phyloP scores from a whole-genome alignment of 176 grass and related monocot genomes.

The Triticum turgidum region DNA sequence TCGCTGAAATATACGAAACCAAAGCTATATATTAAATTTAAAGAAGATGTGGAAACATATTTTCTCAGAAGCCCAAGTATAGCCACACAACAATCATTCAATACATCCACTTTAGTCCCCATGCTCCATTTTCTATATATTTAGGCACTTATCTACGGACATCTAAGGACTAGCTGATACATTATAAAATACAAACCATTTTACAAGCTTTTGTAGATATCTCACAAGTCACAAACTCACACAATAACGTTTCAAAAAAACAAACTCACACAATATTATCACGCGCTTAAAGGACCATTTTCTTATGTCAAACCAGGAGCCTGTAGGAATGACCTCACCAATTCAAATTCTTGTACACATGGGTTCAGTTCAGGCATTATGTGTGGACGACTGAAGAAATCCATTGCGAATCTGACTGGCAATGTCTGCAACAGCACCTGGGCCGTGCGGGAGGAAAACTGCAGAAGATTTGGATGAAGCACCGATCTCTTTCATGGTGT shows the following conservation, averaged over 20 bases:
- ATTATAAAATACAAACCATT: conserved; percentile 3
- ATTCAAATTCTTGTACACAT: conserved; percentile 1
- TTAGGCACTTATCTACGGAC: background rate
- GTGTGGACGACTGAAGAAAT: conserved; percentile 36
- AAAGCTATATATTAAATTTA: background rate
- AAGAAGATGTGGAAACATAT: background rate
- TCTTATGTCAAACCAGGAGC: background rate
- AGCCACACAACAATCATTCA: background rate
- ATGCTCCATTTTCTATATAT: conserved; percentile 10
- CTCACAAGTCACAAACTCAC: background rate
- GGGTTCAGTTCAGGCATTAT: background rate
- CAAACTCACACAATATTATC: background rate
- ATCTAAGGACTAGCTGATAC: background rate
- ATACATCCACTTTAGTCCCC: background rate
- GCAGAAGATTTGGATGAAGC: conserved; percentile 44
- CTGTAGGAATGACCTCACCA: background rate
- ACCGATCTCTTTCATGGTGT: conserved; percentile 53
- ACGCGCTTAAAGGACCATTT: conserved; percentile 10
- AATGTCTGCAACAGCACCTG: conserved; percentile 49
- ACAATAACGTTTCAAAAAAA: background rate
- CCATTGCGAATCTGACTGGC: conserved; percentile 38
- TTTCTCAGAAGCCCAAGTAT: background rate
- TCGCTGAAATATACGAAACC: background rate
- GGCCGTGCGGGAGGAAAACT: conserved; percentile 47
- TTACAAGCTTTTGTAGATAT: conserved; percentile 7